Evolutionary conservation across 2,329 filamentous ascomycete genomes (phyloP), one percentile per base, ranked within the genome.

Genomic region (Verticillium alfalfae): DNA sequence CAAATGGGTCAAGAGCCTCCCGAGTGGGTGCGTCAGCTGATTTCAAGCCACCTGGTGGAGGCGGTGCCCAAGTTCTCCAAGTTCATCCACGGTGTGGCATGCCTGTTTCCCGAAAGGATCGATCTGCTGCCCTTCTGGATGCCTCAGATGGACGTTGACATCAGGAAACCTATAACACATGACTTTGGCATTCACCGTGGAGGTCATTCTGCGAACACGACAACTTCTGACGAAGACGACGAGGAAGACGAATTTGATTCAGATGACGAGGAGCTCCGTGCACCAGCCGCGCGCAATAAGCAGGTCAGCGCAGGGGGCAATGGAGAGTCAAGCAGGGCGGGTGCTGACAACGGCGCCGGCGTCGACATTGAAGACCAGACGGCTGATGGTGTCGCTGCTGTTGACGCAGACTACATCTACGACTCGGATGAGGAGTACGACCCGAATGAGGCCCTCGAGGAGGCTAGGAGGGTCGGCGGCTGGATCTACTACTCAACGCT

Each of bases 61-160:
- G 93, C 95, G n/a, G 93, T 99, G 2, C 95, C 95, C 65, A 99
- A 99, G 73, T 99, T 98, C 77, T 97, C 93, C 71, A 99, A 99
- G 78, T 99, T 98, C 75, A 98, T 99, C 62, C 95, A 99, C 75
- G 95, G 95, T 63, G 93, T 89, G 1, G 94, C 94, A 10, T 91
- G 87, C 12, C 78, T 99, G 56, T 96, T 97, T 74, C 93, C 93
- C 0, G 84, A 88, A 55, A 87, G 90, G 61, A 99, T 99, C 75
- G 82, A 97, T 57, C 83, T 99, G 13, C 81, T 99, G 6, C 95
- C 95, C 0, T 99, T 92, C 81, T 99, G 95, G 95, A 91, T 94
- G 81, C 95, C 95, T 1, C 95, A 99, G 77, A 99, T 99, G 95
- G 89, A 96, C 67, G 88, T 96, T 31, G 95, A 99, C 71, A 99